A percentile compares a stretch with the other conserved stretches of the same genome.
These are phyloP conservation scores for Verticillium alfalfae DNA, from an alignment of 2,329 filamentous ascomycete species.

Conservation along the genomic window DNA sequence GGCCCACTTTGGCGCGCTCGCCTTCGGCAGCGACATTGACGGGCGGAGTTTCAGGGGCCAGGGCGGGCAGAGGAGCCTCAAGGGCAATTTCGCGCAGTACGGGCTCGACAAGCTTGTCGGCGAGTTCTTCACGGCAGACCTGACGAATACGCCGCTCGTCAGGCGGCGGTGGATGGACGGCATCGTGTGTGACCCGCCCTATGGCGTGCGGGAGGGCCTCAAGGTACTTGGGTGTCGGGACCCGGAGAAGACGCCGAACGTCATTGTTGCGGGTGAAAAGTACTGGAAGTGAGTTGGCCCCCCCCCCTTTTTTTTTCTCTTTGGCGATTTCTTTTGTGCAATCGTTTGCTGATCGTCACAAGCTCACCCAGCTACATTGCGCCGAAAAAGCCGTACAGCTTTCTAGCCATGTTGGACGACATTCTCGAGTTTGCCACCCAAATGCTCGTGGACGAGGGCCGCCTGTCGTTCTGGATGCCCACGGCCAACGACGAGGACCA, in stretches of 20 bases:
- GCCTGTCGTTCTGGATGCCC: constrained; percentile 96
- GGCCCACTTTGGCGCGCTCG: constrained; percentile 80
- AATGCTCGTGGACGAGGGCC: constrained; percentile 71
- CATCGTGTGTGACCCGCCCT: constrained; percentile 92
- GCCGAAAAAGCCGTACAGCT: constrained; percentile 88
- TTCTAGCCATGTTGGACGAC: constrained; percentile 83
- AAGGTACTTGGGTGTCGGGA: constrained; percentile 79
- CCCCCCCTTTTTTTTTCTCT: constrained; percentile 1
- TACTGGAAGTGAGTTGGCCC: constrained; percentile 56
- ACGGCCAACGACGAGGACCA: constrained; percentile 75
- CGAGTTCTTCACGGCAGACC: constrained; percentile 77
- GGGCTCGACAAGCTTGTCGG: constrained; percentile 59
- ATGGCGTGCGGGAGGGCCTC: constrained; percentile 87
- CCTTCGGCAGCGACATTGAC: constrained; percentile 89
- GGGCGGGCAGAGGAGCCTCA: constrained; percentile 42
- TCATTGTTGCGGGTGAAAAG: constrained; percentile 63
- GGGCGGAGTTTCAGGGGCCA: constrained; percentile 79
- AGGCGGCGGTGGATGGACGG: constrained; percentile 66
- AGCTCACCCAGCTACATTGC: constrained; percentile 67
- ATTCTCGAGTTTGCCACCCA: constrained; percentile 76
- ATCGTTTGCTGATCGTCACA: constrained; percentile 13
- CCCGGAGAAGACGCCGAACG: constrained; percentile 49
- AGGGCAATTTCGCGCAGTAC: constrained; percentile 82
- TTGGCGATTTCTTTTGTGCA: too few species aligned
- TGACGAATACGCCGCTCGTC: constrained; percentile 79